Evolutionary conservation across 306 rosid species (phyloP).

Genomic region (Vigna nakashimae): DNA sequence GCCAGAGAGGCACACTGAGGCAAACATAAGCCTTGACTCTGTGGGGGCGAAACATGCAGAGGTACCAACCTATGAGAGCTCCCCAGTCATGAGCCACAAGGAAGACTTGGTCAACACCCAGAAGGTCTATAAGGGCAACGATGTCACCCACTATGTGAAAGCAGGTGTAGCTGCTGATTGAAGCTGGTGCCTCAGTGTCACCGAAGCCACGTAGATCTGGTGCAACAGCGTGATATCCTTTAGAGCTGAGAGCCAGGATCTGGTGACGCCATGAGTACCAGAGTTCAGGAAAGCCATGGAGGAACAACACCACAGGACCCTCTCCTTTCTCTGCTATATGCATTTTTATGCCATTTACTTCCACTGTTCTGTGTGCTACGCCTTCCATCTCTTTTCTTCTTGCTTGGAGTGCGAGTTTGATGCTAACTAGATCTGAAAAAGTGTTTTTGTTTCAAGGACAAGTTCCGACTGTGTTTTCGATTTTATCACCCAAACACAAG

Average conservation of each 20-base stretch:
- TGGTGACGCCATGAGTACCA: constrained; percentile 54
- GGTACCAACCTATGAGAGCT: constrained; percentile 40
- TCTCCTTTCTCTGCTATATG: constrained; percentile 49
- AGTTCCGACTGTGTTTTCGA: too few relatives aligned
- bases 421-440: too few relatives aligned
- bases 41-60: constrained; percentile 48
- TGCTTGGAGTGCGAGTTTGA: too few relatives aligned
- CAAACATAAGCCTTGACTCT: constrained; percentile 45
- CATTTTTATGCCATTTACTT: constrained; percentile 52
- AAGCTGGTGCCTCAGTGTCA: constrained; percentile 36
- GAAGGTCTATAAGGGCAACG: constrained; percentile 14
- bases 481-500: too few relatives aligned
- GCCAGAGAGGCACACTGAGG: constrained; percentile 30
- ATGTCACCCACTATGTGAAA: constrained; percentile 44
- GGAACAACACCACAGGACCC: constrained; percentile 48
- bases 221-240: constrained; percentile 47
- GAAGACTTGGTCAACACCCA: constrained; percentile 42
- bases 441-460: too few relatives aligned
- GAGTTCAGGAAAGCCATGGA: constrained; percentile 54
- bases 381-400: not conserved
- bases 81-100: constrained; percentile 58
- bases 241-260: constrained; percentile 34
- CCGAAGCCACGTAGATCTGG: constrained; percentile 54
- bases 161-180: constrained; percentile 19
- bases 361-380: constrained; percentile 25